phyloP scores from a whole-genome alignment of 179 eudicot species.

The Gypsophila paniculata region DNA sequence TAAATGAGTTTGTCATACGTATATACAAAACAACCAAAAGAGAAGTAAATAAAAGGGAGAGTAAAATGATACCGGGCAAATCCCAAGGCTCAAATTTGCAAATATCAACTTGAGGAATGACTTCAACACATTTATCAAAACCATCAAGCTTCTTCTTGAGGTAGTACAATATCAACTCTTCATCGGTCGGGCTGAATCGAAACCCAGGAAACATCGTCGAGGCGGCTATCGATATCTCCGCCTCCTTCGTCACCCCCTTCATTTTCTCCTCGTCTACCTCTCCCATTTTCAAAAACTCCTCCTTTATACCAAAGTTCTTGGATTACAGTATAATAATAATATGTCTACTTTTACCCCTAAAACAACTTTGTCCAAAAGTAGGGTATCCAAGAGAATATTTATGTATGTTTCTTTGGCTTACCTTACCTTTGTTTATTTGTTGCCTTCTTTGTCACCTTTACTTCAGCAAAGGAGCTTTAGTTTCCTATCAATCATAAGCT shows the following conservation, averaged over 20 bases:
- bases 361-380: constrained; percentile 9
- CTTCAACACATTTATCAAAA: constrained; percentile 44
- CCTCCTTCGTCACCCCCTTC: constrained; percentile 35
- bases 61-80: constrained; percentile 50
- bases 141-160: constrained; percentile 66
- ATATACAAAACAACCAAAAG: too few relatives aligned
- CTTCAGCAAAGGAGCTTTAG: background rate
- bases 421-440: too few relatives aligned
- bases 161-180: constrained; percentile 59
- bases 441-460: constrained; percentile 6
- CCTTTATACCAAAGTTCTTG: constrained; percentile 11
- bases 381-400: constrained; percentile 8
- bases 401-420: background rate
- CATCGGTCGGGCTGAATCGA: constrained; percentile 73
- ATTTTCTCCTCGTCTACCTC: constrained; percentile 7
- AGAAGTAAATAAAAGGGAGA: background rate
- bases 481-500: background rate
- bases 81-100: constrained; percentile 81
- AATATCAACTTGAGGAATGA: constrained; percentile 67
- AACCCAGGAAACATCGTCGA: constrained; percentile 70
- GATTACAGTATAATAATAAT: background rate
- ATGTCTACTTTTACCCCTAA: background rate
- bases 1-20: too few relatives aligned
- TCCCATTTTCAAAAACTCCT: background rate
- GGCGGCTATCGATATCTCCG: constrained; percentile 52